Percentiles rank a stretch among this genome's conserved stretches.
phyloP scores from a whole-genome alignment of 2,329 filamentous ascomycete species.

The Chaetomium olivaceum region DNA sequence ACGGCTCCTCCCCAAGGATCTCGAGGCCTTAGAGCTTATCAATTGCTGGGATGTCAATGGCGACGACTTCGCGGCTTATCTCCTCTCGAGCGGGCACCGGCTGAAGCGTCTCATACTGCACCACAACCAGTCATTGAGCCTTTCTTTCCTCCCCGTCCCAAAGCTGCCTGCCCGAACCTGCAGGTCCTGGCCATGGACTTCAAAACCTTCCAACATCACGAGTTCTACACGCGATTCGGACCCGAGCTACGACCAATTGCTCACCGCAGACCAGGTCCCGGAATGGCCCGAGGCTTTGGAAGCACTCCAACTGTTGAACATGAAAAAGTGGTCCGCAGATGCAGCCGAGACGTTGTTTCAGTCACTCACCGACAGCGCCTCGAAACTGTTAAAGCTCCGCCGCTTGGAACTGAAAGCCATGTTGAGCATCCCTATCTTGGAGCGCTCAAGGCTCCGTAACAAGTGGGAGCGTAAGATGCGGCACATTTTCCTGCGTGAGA shows the following conservation, averaged over 20 bases:
- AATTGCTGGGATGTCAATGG: constrained; percentile 78
- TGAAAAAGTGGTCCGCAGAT: constrained; percentile 71
- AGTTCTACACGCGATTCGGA: constrained; percentile 69
- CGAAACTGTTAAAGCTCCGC: constrained; percentile 65
- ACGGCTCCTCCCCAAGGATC: constrained; percentile 63
- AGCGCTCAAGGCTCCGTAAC: constrained; percentile 75
- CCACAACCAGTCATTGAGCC: constrained; percentile 76
- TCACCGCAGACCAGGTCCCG: constrained; percentile 66
- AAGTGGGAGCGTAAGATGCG: constrained; percentile 74
- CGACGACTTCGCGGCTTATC: constrained; percentile 63
- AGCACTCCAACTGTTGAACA: constrained; percentile 71
- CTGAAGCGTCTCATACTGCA: constrained; percentile 69
- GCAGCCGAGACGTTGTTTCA: constrained; percentile 76
- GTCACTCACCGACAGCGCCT: constrained; percentile 73
- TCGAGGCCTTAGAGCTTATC: constrained; percentile 70
- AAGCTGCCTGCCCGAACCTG: constrained; percentile 67
- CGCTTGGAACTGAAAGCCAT: constrained; percentile 73
- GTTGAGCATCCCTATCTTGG: constrained; percentile 77
- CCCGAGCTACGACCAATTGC: constrained; percentile 69
- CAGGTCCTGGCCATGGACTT: constrained; percentile 74
- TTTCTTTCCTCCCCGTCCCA: constrained; percentile 69
- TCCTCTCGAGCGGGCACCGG: constrained; percentile 66
- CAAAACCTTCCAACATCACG: constrained; percentile 71
- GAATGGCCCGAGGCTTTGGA: constrained; percentile 75
- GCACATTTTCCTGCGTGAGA: constrained; percentile 60